Evolutionary conservation across 768 basidiomycete species (phyloP).

Genomic region (Leccinum uliginosum): DNA sequence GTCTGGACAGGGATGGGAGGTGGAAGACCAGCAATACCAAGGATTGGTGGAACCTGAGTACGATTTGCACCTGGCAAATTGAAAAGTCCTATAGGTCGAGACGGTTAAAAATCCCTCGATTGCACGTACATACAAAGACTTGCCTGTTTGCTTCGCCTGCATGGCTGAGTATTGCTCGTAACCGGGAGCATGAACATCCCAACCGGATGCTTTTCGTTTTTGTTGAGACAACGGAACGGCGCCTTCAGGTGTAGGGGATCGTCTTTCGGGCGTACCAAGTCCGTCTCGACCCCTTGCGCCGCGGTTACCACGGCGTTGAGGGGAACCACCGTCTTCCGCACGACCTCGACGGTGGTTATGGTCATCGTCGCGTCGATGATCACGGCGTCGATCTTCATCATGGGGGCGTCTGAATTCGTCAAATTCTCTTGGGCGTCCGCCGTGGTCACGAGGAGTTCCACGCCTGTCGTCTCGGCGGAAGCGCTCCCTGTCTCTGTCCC

Average conservation of each 20-base stretch:
- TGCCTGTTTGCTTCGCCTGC: conserved; percentile 98
- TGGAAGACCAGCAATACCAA: conserved; percentile 76
- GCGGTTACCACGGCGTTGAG: conserved; percentile 40
- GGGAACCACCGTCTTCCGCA: conserved; percentile 40
- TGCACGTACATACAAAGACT: conserved; percentile 9
- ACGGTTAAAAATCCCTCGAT: conserved; percentile 8
- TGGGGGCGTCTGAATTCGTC: conserved; percentile 44
- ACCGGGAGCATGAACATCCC: conserved; percentile 95
- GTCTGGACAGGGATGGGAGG: conserved; percentile 80
- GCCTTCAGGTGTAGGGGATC: conserved; percentile 90
- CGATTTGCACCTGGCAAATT: conserved; percentile 94
- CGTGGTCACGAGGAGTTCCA: conserved; percentile 43
- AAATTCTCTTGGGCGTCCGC: conserved; percentile 41
- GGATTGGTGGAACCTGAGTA: conserved; percentile 78
- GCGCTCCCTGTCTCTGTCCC: conserved; percentile 34
- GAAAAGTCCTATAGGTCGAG: conserved; percentile 67
- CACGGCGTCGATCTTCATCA: conserved; percentile 51
- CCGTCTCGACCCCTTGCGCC: conserved; percentile 46
- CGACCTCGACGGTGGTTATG: conserved; percentile 25
- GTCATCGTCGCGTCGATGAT: conserved; percentile 42
- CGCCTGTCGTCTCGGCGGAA: conserved; percentile 49
- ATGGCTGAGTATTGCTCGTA: conserved; percentile 93
- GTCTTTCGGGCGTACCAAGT: conserved; percentile 66
- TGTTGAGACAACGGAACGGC: conserved; percentile 78
- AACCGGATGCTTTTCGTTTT: conserved; percentile 85